Evolutionary conservation across 2,329 filamentous ascomycete genomes (phyloP).

Genomic region (Scedosporium apiospermum): DNA sequence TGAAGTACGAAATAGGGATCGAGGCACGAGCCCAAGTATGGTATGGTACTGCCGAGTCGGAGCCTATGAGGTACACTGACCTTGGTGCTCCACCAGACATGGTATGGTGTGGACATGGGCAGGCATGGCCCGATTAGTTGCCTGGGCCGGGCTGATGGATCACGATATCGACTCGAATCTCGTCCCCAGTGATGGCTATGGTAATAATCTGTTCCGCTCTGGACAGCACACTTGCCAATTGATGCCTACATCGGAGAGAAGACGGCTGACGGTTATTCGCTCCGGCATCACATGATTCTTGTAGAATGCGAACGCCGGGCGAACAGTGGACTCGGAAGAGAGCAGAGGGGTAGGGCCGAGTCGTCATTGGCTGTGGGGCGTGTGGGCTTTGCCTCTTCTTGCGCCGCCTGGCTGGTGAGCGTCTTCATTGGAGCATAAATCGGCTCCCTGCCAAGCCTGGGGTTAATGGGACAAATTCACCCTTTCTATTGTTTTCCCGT

Average conservation of each 20-base stretch:
- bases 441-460: not conserved
- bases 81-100: not conserved
- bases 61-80: not conserved
- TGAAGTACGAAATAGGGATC: not conserved
- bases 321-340: not conserved
- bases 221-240: not conserved
- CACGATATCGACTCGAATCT: not conserved
- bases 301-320: not conserved
- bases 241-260: not conserved
- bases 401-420: not conserved
- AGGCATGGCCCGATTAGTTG: not conserved
- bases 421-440: not conserved
- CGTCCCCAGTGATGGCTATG: not conserved
- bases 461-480: not conserved
- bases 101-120: not conserved
- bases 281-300: constrained; percentile 2
- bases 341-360: not conserved
- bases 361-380: not conserved
- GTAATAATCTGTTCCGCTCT: not conserved
- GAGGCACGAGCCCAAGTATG: not conserved
- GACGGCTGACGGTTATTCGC: no score
- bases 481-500: not conserved
- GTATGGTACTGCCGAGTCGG: not conserved
- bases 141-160: not conserved
- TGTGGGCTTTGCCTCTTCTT: not conserved